These are phyloP conservation scores for Candida ulmi DNA, from an alignment of 805 yeast species.

Conservation along the genomic window DNA sequence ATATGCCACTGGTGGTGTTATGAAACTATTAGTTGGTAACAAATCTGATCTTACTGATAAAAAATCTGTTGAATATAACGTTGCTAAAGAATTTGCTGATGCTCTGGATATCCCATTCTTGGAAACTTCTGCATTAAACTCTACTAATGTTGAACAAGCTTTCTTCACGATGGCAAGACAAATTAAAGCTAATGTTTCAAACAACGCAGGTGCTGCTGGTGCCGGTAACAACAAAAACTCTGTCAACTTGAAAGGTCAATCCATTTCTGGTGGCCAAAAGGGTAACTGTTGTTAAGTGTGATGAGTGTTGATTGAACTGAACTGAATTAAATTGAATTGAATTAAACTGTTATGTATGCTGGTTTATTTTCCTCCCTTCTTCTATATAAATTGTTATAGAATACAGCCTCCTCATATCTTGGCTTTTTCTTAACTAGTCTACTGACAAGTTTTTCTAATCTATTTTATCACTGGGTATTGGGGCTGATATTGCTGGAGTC, in stretches of 20 bases:
- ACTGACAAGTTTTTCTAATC: too few relatives aligned
- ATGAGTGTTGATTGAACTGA: too few relatives aligned
- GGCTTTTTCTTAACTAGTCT: too few relatives aligned
- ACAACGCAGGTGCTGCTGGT: slow-evolving; percentile 31
- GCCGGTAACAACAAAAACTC: slow-evolving; percentile 47
- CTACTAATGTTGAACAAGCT: slow-evolving; percentile 97
- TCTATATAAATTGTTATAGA: too few relatives aligned
- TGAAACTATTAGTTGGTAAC: slow-evolving; percentile 93
- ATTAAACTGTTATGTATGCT: too few relatives aligned
- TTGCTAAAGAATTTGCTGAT: slow-evolving; percentile 97
- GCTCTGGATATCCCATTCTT: slow-evolving; percentile 89
- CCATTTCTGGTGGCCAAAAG: slow-evolving; percentile 37
- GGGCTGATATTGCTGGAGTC: too few relatives aligned
- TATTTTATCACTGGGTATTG: too few relatives aligned
- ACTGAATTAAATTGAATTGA: too few relatives aligned
- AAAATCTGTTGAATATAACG: slow-evolving; percentile 92
- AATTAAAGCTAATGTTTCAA: slow-evolving; percentile 92
- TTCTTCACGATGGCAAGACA: slow-evolving; percentile 98
- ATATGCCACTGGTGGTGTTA: slow-evolving; percentile 95
- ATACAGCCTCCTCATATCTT: too few relatives aligned
- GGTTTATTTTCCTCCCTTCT: too few relatives aligned
- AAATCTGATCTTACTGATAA: slow-evolving; percentile 92
- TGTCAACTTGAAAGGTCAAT: slow-evolving; percentile 70
- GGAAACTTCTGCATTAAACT: slow-evolving; percentile 92
- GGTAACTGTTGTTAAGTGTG: slow-evolving; percentile 38